These are phyloP conservation scores for Lecanicillium sp. DNA, from an alignment of 2,329 filamentous ascomycete genomes.

Conservation along the genomic window DNA sequence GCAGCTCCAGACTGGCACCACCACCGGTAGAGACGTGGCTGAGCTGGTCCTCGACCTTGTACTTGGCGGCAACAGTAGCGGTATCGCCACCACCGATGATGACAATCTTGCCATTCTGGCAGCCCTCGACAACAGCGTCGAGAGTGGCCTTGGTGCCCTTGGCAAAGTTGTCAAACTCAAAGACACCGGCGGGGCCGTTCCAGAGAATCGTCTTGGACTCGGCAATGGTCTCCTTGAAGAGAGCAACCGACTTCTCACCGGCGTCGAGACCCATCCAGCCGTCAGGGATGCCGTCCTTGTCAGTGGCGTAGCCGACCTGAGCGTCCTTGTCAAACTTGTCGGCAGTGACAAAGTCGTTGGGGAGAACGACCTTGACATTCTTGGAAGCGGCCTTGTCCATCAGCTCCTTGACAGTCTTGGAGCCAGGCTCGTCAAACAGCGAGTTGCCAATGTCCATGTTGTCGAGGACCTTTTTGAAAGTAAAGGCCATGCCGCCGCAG, in stretches of 20 bases:
- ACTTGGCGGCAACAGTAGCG: slow-evolving; percentile 95
- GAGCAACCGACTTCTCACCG: slow-evolving; percentile 77
- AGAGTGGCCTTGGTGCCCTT: slow-evolving; percentile 87
- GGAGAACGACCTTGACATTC: slow-evolving; percentile 89
- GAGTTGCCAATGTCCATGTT: slow-evolving; percentile 81
- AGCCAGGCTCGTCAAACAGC: slow-evolving; percentile 87
- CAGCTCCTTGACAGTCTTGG: slow-evolving; percentile 81
- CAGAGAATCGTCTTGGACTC: slow-evolving; percentile 95
- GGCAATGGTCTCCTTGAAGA: slow-evolving; percentile 80
- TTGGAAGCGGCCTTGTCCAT: slow-evolving; percentile 95
- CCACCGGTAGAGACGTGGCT: slow-evolving; percentile 97
- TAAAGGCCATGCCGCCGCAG: slow-evolving; percentile 98
- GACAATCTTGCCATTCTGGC: slow-evolving; percentile 79
- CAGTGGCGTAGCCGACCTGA: slow-evolving; percentile 70
- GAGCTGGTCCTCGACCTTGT: slow-evolving; percentile 89
- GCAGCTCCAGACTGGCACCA: slow-evolving; percentile 87
- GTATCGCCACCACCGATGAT: slow-evolving; percentile 99
- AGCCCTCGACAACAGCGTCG: slow-evolving; percentile 76
- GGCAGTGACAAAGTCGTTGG: slow-evolving; percentile 90
- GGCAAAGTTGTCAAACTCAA: slow-evolving; percentile 93
- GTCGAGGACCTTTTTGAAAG: slow-evolving; percentile 99
- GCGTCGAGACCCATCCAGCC: slow-evolving; percentile 98
- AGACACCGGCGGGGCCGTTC: slow-evolving; percentile 97
- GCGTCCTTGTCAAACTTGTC: slow-evolving; percentile 91
- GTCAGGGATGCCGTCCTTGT: slow-evolving; percentile 83